Percentiles rank a stretch among this genome's conserved stretches.
These are phyloP conservation scores for Cutaneotrichosporon sp. DNA, from an alignment of 1,284 basidiomycete species.

Conservation along the genomic window DNA sequence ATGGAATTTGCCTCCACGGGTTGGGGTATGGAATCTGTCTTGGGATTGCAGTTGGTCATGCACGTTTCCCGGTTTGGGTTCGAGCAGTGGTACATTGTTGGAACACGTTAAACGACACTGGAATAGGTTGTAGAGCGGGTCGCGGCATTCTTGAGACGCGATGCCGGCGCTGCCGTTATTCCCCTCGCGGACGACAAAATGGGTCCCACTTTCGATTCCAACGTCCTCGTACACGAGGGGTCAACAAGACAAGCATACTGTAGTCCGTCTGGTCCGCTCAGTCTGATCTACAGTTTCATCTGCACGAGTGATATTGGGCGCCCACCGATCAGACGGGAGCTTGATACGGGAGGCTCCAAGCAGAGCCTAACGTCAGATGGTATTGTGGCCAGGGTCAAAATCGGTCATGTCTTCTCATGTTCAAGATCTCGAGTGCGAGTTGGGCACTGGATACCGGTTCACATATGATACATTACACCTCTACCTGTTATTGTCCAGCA, in stretches of 20 bases:
- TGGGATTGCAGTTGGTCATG: not conserved
- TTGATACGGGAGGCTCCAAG: not conserved
- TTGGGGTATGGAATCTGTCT: too few species aligned
- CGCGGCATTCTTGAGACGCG: not conserved
- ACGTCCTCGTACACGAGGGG: not conserved
- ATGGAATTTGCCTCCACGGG: too few species aligned
- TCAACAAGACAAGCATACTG: not conserved
- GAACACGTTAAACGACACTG: not conserved
- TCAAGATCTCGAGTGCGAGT: not conserved
- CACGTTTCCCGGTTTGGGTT: not conserved
- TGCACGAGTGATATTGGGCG: not conserved
- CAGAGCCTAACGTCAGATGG: too few species aligned
- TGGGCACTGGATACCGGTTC: not conserved
- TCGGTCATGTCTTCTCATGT: too few species aligned
- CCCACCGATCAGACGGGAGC: not conserved
- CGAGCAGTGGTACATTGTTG: not conserved
- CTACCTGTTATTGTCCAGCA: slow-evolving; percentile 23
- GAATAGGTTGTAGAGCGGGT: not conserved
- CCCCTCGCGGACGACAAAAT: not conserved
- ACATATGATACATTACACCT: slow-evolving; percentile 8
- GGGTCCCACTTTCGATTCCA: not conserved
- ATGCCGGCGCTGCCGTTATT: slow-evolving; percentile 1
- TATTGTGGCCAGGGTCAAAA: too few species aligned
- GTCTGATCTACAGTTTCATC: not conserved
- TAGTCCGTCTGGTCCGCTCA: too few species aligned